Evolutionary conservation across 371 early-diverging fungal genomes (phyloP).

Genomic region (Racocetra persica): DNA sequence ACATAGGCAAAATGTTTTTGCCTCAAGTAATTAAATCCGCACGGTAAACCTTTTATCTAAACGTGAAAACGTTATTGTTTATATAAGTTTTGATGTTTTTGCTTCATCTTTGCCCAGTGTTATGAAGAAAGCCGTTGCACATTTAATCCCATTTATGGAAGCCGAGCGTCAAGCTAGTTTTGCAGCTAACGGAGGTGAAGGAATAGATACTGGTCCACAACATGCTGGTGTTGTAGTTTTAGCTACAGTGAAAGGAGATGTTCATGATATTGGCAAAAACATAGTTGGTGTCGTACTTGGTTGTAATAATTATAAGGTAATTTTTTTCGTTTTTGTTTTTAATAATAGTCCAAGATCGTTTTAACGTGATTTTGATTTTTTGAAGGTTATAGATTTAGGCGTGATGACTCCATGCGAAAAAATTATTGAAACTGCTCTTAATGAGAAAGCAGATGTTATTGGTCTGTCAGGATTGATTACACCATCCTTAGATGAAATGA

Average conservation of each 20-base stretch:
- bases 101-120: conserved; percentile 51
- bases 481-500: conserved; percentile 95
- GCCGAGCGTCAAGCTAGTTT: conserved; percentile 62
- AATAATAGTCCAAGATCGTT: not conserved
- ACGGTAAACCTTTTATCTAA: conserved; percentile 47
- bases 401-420: conserved; percentile 93
- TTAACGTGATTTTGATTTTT: not conserved
- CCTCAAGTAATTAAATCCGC: conserved; percentile 97
- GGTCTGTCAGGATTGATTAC: conserved; percentile 94
- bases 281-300: conserved; percentile 94
- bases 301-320: conserved; percentile 88
- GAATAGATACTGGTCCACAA: conserved; percentile 60
- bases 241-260: conserved; percentile 95
- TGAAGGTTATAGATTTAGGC: conserved; percentile 85
- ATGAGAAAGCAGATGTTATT: conserved; percentile 88
- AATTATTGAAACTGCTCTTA: conserved; percentile 85
- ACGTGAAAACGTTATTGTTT: not conserved
- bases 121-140: conserved; percentile 95
- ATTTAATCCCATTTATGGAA: conserved; percentile 92
- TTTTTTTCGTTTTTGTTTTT: not conserved
- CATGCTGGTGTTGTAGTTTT: conserved; percentile 87
- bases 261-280: conserved; percentile 91
- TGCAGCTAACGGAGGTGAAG: conserved; percentile 36
- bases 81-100: conserved; percentile 39
- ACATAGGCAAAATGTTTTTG: conserved; percentile 92